These are phyloP conservation scores for Nitzschia sp. DNA, from an alignment of 108 stramenopile genomes.

Conservation along the genomic window DNA sequence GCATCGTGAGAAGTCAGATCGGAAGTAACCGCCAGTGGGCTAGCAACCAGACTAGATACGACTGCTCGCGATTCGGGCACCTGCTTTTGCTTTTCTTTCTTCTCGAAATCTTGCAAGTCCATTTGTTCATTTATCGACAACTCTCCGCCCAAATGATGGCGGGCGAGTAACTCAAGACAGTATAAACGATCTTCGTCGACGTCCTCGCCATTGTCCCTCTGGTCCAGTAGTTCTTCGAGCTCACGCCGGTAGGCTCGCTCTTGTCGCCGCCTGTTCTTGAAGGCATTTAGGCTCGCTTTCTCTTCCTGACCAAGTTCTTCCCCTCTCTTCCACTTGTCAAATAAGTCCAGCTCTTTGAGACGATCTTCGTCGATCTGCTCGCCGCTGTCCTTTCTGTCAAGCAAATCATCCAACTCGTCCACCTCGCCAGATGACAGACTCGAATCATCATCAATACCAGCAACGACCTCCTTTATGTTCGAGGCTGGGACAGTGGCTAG, in stretches of 20 bases:
- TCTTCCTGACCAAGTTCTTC: background rate
- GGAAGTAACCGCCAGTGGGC: too few species aligned
- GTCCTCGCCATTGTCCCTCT: conserved; percentile 7
- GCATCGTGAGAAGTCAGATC: too few species aligned
- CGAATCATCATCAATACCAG: background rate
- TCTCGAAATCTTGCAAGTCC: background rate
- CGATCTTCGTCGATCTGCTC: conserved; percentile 17
- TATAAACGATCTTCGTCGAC: conserved; percentile 17
- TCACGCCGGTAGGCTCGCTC: conserved; percentile 4
- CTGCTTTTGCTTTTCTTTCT: background rate
- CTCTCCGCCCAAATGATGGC: background rate
- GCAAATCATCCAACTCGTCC: conserved; percentile 10
- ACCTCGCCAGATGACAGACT: conserved; percentile 14
- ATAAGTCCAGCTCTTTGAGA: background rate
- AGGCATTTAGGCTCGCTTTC: background rate
- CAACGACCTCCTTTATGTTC: too few species aligned
- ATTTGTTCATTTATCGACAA: background rate
- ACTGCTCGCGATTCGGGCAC: background rate
- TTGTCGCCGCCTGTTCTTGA: background rate
- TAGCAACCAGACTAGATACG: too few species aligned
- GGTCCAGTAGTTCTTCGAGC: conserved; percentile 16
- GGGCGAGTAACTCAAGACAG: background rate
- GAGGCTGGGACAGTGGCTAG: too few species aligned
- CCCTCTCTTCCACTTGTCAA: background rate
- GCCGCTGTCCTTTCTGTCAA: conserved; percentile 4